Evolutionary conservation across 306 rosid species (phyloP).

Genomic region (Citrullus amarus): DNA sequence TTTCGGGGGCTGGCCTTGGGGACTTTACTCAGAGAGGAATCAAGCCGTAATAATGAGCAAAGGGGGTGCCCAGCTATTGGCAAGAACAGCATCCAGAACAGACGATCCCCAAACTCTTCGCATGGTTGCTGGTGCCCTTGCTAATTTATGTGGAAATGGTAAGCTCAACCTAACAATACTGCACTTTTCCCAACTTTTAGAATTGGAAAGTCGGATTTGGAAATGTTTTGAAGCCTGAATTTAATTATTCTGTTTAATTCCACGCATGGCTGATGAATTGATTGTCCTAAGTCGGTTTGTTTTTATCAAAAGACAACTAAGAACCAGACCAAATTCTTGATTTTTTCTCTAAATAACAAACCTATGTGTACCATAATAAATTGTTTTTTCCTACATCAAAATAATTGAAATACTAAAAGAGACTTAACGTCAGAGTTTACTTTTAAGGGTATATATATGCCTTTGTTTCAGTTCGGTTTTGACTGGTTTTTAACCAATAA

Average conservation of each 20-base stretch:
- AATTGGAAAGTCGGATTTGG: background rate
- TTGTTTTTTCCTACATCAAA: no score
- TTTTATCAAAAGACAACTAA: no score
- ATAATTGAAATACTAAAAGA: no score
- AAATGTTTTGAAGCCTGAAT: background rate
- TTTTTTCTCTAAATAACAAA: no score
- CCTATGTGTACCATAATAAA: no score
- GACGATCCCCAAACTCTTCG: constrained; percentile 54
- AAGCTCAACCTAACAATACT: background rate
- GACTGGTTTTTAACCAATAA: no score
- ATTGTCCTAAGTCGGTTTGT: no score
- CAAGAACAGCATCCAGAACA: constrained; percentile 36
- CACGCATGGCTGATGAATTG: background rate
- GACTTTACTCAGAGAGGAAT: constrained; percentile 31
- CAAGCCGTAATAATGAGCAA: constrained; percentile 48
- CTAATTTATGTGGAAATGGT: constrained; percentile 79
- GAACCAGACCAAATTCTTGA: no score
- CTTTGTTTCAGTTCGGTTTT: no score
- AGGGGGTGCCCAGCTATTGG: constrained; percentile 48
- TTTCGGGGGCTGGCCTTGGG: background rate
- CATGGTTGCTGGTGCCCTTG: constrained; percentile 70
- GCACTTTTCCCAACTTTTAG: background rate
- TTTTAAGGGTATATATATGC: no score
- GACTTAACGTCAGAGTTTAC: no score
- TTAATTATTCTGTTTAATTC: background rate